Percentiles rank a stretch among this genome's conserved stretches.
phyloP scores from a whole-genome alignment of 768 basidiomycete genomes.

The Xerocomellus intermedius region DNA sequence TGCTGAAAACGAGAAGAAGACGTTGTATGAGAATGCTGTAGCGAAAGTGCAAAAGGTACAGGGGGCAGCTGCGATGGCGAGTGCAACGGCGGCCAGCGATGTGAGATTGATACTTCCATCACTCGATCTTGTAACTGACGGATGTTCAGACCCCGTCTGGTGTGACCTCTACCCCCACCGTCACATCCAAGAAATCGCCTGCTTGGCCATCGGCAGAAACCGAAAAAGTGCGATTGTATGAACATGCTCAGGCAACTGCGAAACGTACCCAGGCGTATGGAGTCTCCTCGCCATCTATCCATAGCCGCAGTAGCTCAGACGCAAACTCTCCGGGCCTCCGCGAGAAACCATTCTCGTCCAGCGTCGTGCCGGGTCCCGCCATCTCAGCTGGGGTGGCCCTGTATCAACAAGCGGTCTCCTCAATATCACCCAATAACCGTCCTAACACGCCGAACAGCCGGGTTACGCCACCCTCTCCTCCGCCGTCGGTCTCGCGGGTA shows the following conservation, averaged over 20 bases:
- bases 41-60: constrained; percentile 41
- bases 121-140: constrained; percentile 4
- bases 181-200: constrained; percentile 16
- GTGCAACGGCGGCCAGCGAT: constrained; percentile 26
- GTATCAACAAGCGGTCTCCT: constrained; percentile 46
- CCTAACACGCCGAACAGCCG: constrained; percentile 22
- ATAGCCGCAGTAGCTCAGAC: constrained; percentile 31
- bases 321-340: constrained; percentile 18
- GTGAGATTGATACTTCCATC: constrained; percentile 17
- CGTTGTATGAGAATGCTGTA: constrained; percentile 39
- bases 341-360: constrained; percentile 14
- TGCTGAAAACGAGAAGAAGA: constrained; percentile 48
- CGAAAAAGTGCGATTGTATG: constrained; percentile 71
- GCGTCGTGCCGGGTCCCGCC: constrained; percentile 15
- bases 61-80: constrained; percentile 28
- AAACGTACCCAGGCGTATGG: constrained; percentile 51
- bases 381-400: constrained; percentile 43
- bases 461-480: constrained; percentile 29
- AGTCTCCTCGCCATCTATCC: constrained; percentile 23
- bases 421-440: constrained; percentile 28
- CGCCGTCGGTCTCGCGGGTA: constrained; percentile 27
- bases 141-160: constrained; percentile 6
- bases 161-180: not conserved
- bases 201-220: constrained; percentile 70
- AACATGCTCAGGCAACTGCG: constrained; percentile 67